Percentiles rank a stretch among this genome's conserved stretches.
phyloP scores from a whole-genome alignment of 441 rosid genomes.

The Gossypium davidsonii region DNA sequence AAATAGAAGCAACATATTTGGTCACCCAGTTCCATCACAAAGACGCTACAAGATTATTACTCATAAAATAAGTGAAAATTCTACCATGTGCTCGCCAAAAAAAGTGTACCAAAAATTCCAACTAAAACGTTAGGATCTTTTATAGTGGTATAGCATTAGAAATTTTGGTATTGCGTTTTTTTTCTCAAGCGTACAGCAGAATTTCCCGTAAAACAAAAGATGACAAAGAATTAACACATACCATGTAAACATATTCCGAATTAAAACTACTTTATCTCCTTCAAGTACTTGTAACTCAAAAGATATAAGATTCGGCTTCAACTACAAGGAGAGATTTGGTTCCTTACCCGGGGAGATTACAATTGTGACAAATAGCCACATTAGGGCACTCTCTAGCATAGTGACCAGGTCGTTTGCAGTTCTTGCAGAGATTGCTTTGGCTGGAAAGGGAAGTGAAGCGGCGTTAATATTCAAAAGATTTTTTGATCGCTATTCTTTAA shows the following conservation, averaged over 20 bases:
- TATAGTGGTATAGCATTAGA: too few relatives aligned
- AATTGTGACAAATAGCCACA: conserved; percentile 92
- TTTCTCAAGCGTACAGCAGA: too few relatives aligned
- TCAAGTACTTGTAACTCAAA: neutral
- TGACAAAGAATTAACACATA: neutral
- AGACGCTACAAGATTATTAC: neutral
- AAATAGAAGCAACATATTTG: neutral
- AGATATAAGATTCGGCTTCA: neutral
- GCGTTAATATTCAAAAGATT: conserved; percentile 11
- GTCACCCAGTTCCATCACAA: neutral
- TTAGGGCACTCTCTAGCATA: conserved; percentile 91
- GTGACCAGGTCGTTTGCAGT: conserved; percentile 96
- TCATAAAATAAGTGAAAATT: neutral
- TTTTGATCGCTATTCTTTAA: conserved; percentile 11
- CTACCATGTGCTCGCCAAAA: too few relatives aligned
- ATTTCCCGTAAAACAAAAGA: neutral
- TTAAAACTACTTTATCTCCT: neutral
- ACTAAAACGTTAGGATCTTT: too few relatives aligned
- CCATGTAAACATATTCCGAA: neutral
- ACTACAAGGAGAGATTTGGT: neutral
- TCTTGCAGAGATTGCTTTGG: conserved; percentile 83
- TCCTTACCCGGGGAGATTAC: conserved; percentile 86
- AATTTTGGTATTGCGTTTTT: too few relatives aligned
- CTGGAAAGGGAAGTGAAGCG: conserved; percentile 36
- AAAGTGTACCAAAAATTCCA: too few relatives aligned